phyloP scores from a whole-genome alignment of 1,284 basidiomycete genomes.

The Malassezia sympodialis region DNA sequence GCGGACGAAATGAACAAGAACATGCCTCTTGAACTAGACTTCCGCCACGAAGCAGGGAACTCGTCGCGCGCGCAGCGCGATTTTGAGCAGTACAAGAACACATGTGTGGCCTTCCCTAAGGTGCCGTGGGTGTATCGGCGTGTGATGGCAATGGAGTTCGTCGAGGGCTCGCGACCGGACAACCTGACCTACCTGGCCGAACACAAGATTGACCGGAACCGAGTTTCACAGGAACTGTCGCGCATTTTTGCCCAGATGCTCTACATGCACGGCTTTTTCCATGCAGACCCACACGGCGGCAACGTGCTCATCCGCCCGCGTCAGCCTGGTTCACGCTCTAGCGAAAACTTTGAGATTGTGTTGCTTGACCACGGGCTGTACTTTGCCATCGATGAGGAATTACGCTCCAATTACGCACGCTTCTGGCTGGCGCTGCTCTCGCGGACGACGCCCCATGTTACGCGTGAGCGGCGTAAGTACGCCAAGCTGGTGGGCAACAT shows the following conservation, averaged over 20 bases:
- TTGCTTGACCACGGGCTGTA: constrained; percentile 46
- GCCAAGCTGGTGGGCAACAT: constrained; percentile 45
- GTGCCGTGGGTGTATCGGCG: constrained; percentile 73
- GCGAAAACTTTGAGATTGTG: constrained; percentile 46
- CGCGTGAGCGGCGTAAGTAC: constrained; percentile 33
- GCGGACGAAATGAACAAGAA: constrained; percentile 53
- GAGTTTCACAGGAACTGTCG: constrained; percentile 67
- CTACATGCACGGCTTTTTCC: constrained; percentile 70
- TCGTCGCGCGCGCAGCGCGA: constrained; percentile 63
- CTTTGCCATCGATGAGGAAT: constrained; percentile 43
- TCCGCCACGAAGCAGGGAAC: constrained; percentile 76
- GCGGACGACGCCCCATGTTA: constrained; percentile 31
- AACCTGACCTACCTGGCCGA: constrained; percentile 73
- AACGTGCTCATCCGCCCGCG: constrained; percentile 68
- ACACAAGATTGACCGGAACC: constrained; percentile 82
- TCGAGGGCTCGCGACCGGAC: constrained; percentile 77
- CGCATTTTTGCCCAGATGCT: constrained; percentile 88
- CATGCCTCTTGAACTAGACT: constrained; percentile 90
- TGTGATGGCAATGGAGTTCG: constrained; percentile 84
- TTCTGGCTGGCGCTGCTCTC: constrained; percentile 46
- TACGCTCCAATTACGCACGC: constrained; percentile 43
- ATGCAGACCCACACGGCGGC: constrained; percentile 52
- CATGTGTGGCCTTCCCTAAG: constrained; percentile 77
- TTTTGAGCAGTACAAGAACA: constrained; percentile 54
- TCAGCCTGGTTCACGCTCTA: constrained; percentile 28